Conservation (phyloP, 164 flowering plant genomes). For the Stephania yunnanensis region DNA sequence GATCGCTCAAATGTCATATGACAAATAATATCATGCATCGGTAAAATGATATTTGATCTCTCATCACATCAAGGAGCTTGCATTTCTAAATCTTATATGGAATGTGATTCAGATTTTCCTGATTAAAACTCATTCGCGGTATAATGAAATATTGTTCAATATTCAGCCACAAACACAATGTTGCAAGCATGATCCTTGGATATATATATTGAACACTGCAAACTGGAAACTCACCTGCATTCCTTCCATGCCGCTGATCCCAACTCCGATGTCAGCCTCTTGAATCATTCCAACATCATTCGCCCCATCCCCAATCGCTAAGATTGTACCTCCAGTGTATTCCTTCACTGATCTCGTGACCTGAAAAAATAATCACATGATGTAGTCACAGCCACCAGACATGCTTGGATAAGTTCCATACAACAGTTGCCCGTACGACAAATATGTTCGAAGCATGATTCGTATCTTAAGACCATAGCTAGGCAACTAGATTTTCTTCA, state of each 20-base stretch:
- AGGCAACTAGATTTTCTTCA: no score
- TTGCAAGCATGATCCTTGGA: background rate
- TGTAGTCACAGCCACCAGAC: no score
- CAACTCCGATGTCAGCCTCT: constrained; percentile 67
- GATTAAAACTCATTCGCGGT: background rate
- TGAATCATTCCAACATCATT: constrained; percentile 78
- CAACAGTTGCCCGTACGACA: no score
- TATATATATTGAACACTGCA: background rate
- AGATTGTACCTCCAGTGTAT: constrained; percentile 44
- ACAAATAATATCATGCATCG: no score
- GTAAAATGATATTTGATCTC: background rate
- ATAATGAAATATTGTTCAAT: no score
- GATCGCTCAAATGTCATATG: no score
- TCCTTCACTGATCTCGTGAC: constrained; percentile 45
- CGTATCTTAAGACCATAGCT: no score
- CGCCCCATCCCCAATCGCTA: constrained; percentile 72
- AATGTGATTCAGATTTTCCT: background rate
- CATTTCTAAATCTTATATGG: background rate
- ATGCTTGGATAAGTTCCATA: no score
- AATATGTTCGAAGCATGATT: no score
- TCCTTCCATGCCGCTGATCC: constrained; percentile 72
- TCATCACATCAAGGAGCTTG: background rate
- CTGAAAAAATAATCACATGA: constrained; percentile 19
- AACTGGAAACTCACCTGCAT: constrained; percentile 46
- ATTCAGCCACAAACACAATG: background rate